phyloP scores from a whole-genome alignment of 202 grass and related monocot species.

The Digitaria exilis region DNA sequence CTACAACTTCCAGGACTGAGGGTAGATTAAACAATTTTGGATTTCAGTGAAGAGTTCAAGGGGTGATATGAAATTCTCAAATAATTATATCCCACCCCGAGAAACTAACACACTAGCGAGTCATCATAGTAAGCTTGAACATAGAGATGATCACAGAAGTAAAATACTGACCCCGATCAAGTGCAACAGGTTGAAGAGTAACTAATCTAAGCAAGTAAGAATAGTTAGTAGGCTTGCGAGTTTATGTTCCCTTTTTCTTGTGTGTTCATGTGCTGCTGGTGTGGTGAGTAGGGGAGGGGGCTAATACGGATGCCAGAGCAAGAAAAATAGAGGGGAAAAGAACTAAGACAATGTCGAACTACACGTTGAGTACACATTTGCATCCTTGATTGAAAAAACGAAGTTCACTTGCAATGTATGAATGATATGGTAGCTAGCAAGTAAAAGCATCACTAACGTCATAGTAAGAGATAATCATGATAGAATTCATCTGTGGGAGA shows the following conservation, averaged over 20 bases:
- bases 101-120: background rate
- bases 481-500: constrained; percentile 10
- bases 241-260: background rate
- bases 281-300: too few relatives aligned
- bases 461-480: background rate
- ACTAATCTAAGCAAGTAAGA: background rate
- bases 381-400: background rate
- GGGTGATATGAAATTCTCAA: background rate
- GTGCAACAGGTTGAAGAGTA: background rate
- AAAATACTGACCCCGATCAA: background rate
- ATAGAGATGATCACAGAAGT: background rate
- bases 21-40: background rate
- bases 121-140: background rate
- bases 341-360: background rate
- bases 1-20: background rate
- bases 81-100: background rate
- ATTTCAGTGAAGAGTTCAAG: background rate
- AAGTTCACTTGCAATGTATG: background rate
- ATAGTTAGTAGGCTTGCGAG: background rate
- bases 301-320: background rate
- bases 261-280: too few relatives aligned
- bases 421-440: background rate
- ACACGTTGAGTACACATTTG: background rate
- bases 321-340: background rate
- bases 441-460: background rate